These are phyloP conservation scores for Volvariella surrecta DNA, from an alignment of 1,284 basidiomycete genomes.

Conservation along the genomic window DNA sequence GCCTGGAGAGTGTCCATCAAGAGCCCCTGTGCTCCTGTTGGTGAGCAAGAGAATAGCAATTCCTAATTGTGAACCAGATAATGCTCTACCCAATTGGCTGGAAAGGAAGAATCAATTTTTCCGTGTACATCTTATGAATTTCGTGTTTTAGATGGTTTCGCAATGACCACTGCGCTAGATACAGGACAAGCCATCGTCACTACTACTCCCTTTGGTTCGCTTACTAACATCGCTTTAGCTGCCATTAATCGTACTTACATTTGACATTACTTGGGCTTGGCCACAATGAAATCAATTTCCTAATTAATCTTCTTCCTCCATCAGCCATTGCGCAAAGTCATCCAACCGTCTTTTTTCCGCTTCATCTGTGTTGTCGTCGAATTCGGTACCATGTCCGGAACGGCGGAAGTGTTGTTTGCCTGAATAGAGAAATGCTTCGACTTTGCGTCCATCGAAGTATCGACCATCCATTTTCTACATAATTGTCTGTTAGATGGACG, in stretches of 20 bases:
- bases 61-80: no score
- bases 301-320: constrained; percentile 68
- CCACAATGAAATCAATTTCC: no score
- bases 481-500: constrained; percentile 3
- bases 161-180: neutral
- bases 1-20: constrained; percentile 60
- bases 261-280: neutral
- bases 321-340: constrained; percentile 82
- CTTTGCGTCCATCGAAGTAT: constrained; percentile 80
- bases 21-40: constrained; percentile 67
- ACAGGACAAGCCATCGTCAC: no score
- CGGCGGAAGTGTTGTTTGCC: constrained; percentile 81
- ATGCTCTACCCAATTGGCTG: no score
- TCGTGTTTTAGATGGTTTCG: constrained; percentile 3
- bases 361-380: constrained; percentile 56
- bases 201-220: no score
- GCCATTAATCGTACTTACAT: constrained; percentile 1
- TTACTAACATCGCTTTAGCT: neutral
- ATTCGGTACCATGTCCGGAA: constrained; percentile 49
- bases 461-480: constrained; percentile 90
- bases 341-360: constrained; percentile 80
- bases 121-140: neutral
- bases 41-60: constrained; percentile 22
- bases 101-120: constrained; percentile 4
- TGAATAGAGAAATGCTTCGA: constrained; percentile 75